Percentiles rank a stretch among this genome's conserved stretches.
Evolutionary conservation across 225 moss, liverwort and hornwort genomes (phyloP).

Genomic region (Thuidium tamariscinum): DNA sequence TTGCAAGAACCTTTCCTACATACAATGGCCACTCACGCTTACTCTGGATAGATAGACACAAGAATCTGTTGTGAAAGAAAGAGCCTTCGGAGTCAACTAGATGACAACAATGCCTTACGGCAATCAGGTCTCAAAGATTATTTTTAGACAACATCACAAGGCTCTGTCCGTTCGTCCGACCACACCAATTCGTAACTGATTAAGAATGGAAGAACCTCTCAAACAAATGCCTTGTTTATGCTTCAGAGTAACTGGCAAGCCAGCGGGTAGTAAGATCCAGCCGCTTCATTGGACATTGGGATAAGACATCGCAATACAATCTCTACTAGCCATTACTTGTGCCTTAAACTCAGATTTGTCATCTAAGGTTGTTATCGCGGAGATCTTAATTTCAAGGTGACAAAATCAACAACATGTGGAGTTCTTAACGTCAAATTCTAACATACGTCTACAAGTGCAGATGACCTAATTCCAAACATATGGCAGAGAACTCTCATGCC

Average conservation of each 20-base stretch:
- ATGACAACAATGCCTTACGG: neutral
- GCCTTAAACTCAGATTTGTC: slow-evolving; percentile 39
- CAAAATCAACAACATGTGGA: no score
- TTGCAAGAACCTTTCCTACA: neutral
- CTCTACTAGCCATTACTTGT: neutral
- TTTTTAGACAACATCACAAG: slow-evolving; percentile 2
- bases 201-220: neutral
- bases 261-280: slow-evolving; percentile 1
- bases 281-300: neutral
- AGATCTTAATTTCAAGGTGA: neutral
- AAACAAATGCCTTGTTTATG: neutral
- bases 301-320: slow-evolving; percentile 8
- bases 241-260: slow-evolving; percentile 17
- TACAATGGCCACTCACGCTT: neutral
- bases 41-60: neutral
- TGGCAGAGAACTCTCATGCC: no score
- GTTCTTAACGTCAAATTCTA: neutral
- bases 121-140: slow-evolving; percentile 11
- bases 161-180: neutral
- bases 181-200: neutral
- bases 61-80: neutral
- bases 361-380: slow-evolving; percentile 35
- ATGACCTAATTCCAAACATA: no score
- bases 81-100: neutral
- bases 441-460: neutral